A percentile compares a stretch with the other conserved stretches of the same genome.
phyloP scores from a whole-genome alignment of 441 rosid species.

The Metrosideros polymorpha region DNA sequence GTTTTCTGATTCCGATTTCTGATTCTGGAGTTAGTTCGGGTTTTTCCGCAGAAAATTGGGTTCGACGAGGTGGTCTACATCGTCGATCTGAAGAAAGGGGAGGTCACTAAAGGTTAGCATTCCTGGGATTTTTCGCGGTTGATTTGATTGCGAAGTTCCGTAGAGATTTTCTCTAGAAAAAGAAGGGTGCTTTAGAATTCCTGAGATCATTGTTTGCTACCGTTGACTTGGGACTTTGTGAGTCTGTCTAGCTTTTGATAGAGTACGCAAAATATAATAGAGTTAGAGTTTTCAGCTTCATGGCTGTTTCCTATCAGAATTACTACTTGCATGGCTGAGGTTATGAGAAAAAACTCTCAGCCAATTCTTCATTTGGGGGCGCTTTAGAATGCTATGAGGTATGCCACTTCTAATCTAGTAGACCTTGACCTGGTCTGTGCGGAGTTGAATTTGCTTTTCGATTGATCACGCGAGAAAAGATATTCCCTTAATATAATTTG shows the following conservation, averaged over 20 bases:
- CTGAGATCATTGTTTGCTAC: not conserved
- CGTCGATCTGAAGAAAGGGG: constrained; percentile 89
- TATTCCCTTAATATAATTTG: not conserved
- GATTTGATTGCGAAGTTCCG: not conserved
- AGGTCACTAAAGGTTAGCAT: constrained; percentile 63
- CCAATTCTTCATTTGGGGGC: not conserved
- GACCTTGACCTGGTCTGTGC: not conserved
- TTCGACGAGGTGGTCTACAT: constrained; percentile 61
- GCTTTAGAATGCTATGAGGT: not conserved
- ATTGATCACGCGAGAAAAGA: not conserved
- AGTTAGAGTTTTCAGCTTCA: not conserved
- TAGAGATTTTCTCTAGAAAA: not conserved
- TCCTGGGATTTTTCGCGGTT: not conserved
- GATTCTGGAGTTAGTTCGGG: not conserved
- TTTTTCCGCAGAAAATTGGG: constrained; percentile 65
- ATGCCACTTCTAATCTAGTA: not conserved
- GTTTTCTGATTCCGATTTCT: not conserved
- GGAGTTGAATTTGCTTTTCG: not conserved
- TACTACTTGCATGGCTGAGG: not conserved
- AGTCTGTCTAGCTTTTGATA: not conserved
- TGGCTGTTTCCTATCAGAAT: not conserved
- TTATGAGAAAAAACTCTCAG: not conserved
- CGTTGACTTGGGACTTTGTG: not conserved
- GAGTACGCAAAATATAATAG: not conserved
- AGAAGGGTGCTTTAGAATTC: not conserved